Evolutionary conservation across 306 rosid species (phyloP).

Genomic region (Prunus mume): DNA sequence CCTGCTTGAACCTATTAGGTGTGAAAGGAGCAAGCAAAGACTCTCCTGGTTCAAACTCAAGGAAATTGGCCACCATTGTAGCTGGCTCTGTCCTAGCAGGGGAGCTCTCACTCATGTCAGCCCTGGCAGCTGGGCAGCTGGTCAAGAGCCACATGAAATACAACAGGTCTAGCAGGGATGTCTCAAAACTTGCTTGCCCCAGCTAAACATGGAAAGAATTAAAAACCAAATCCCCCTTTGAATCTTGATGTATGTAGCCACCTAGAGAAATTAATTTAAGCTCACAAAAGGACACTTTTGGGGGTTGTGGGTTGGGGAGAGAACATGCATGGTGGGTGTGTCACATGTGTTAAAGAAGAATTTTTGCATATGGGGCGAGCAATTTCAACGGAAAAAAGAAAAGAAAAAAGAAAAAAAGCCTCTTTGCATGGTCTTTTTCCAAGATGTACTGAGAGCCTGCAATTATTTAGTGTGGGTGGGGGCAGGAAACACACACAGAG

Average conservation of each 20-base stretch:
- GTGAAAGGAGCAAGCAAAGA: slow-evolving; percentile 23
- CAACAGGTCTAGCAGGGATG: slow-evolving; percentile 25
- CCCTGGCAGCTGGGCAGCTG: slow-evolving; percentile 27
- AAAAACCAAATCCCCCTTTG: neutral
- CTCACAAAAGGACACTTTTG: neutral
- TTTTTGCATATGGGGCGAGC: neutral
- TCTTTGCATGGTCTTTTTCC: no score
- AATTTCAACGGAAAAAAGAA: neutral
- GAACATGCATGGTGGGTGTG: neutral
- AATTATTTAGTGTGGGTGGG: no score
- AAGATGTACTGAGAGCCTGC: no score
- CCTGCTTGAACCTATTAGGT: slow-evolving; percentile 23
- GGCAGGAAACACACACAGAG: no score
- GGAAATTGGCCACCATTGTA: slow-evolving; percentile 24
- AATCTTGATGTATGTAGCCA: neutral
- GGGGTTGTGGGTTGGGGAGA: neutral
- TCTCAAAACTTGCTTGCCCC: neutral
- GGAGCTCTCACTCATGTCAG: slow-evolving; percentile 27
- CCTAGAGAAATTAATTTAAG: neutral
- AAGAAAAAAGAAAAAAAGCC: neutral
- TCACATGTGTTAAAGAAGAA: neutral
- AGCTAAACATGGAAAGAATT: neutral
- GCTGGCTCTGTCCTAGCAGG: slow-evolving; percentile 22
- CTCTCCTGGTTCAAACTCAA: slow-evolving; percentile 19
- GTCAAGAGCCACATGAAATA: slow-evolving; percentile 30